Percentiles rank a stretch among this genome's conserved stretches.
Conservation (phyloP, 805 yeast genomes). For the Tetrapisispora phaffii region DNA sequence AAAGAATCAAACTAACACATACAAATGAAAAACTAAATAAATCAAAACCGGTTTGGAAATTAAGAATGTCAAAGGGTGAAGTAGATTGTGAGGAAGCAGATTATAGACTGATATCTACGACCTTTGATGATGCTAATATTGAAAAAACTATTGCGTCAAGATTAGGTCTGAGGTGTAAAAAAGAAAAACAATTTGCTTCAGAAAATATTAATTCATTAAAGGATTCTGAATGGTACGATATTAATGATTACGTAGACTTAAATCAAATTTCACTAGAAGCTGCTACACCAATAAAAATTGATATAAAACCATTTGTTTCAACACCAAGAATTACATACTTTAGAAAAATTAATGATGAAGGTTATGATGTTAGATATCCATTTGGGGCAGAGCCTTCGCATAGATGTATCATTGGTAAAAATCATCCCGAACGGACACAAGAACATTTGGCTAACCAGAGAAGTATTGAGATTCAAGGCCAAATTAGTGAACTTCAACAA, state of each 20-base stretch:
- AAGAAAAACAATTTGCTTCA: constrained; percentile 1
- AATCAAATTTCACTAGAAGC: constrained; percentile 38
- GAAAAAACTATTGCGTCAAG: constrained; percentile 25
- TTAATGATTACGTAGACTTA: constrained; percentile 66
- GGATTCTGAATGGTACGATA: constrained; percentile 52
- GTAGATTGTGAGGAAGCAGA: constrained; percentile 62
- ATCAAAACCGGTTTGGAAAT: constrained; percentile 38
- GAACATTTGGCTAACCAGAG: constrained; percentile 35
- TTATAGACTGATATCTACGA: constrained; percentile 53
- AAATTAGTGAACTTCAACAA: constrained; percentile 22
- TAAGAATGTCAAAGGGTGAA: constrained; percentile 59
- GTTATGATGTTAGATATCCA: constrained; percentile 39
- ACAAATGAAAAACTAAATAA: constrained; percentile 37
- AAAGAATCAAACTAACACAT: constrained; percentile 34
- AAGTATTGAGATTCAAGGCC: constrained; percentile 31
- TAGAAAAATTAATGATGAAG: constrained; percentile 40
- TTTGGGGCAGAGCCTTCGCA: constrained; percentile 52
- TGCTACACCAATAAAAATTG: constrained; percentile 34
- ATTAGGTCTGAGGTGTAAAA: constrained; percentile 20
- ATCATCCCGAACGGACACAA: constrained; percentile 49
- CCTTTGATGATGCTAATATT: constrained; percentile 47
- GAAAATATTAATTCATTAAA: constrained; percentile 2
- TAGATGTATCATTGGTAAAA: constrained; percentile 41
- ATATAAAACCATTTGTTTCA: constrained; percentile 37
- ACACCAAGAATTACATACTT: constrained; percentile 56